Evolutionary conservation across 1,284 basidiomycete genomes (phyloP).

Genomic region (Entoloma clypeatum): DNA sequence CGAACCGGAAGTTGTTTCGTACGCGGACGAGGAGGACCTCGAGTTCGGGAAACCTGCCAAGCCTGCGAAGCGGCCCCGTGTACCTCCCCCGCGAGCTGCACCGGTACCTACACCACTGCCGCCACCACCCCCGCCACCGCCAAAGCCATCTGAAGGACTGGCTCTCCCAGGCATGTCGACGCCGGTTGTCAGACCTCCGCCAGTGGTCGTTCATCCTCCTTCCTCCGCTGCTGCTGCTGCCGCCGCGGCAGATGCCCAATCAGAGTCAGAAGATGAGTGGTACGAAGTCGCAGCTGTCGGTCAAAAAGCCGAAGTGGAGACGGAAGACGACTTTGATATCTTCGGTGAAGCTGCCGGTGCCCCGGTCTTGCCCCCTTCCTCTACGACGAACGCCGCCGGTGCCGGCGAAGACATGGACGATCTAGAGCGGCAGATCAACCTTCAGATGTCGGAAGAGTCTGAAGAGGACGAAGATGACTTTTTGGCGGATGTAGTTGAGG

Average conservation of each 20-base stretch:
- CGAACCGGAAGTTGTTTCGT: constrained; percentile 19
- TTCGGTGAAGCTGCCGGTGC: constrained; percentile 19
- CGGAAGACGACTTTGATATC: constrained; percentile 27
- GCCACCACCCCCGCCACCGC: constrained; percentile 17
- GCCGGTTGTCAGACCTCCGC: neutral
- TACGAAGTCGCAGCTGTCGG: constrained; percentile 38
- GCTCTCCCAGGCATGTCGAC: too few species aligned
- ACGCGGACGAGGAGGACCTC: constrained; percentile 37
- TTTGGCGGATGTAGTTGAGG: constrained; percentile 39
- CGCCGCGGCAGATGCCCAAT: constrained; percentile 20
- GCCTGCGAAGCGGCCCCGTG: constrained; percentile 39
- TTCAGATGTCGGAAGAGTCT: constrained; percentile 35
- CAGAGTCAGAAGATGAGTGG: constrained; percentile 56
- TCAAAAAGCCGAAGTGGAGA: constrained; percentile 23
- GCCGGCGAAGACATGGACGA: constrained; percentile 45
- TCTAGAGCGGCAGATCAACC: constrained; percentile 45
- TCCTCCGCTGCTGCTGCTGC: neutral
- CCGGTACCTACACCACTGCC: constrained; percentile 15
- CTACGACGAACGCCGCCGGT: constrained; percentile 29
- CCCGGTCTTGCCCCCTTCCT: too few species aligned
- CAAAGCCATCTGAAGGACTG: constrained; percentile 16
- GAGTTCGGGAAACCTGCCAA: constrained; percentile 36
- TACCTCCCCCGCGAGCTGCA: constrained; percentile 41
- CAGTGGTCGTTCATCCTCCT: neutral
- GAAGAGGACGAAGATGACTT: constrained; percentile 39